A percentile compares a stretch with the other conserved stretches of the same genome.
Evolutionary conservation across 1,284 basidiomycete genomes (phyloP).

Genomic region (Cutaneotrichosporon cutaneum): DNA sequence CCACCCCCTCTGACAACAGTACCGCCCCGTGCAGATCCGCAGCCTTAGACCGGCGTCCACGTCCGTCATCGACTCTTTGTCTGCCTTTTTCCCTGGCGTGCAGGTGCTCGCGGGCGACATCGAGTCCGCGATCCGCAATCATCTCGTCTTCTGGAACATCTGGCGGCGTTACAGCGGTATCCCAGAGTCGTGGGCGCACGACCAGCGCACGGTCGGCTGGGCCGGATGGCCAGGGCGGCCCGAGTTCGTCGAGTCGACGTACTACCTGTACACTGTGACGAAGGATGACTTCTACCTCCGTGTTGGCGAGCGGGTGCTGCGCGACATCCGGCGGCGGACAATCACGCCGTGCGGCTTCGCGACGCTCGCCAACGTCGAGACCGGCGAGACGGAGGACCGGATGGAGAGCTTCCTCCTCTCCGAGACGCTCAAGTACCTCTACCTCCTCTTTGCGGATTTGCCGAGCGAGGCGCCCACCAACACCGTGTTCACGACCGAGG

Average conservation of each 20-base stretch:
- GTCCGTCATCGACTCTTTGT: conserved; percentile 52
- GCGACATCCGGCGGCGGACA: conserved; percentile 69
- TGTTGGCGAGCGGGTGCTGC: conserved; percentile 77
- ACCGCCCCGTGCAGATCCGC: conserved; percentile 39
- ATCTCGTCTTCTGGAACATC: conserved; percentile 82
- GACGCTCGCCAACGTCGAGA: conserved; percentile 73
- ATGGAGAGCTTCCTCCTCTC: conserved; percentile 93
- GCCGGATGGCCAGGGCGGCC: conserved; percentile 78
- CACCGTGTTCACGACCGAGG: conserved; percentile 88
- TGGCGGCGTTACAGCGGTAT: conserved; percentile 81
- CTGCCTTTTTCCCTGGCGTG: conserved; percentile 55
- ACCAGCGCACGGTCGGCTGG: conserved; percentile 68
- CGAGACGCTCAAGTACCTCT: conserved; percentile 91
- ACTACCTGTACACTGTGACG: conserved; percentile 89
- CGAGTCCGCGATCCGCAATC: conserved; percentile 80
- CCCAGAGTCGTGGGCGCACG: conserved; percentile 85
- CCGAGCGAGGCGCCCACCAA: conserved; percentile 44
- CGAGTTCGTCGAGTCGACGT: conserved; percentile 91
- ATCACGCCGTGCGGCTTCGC: conserved; percentile 82
- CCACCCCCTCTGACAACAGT: conserved; percentile 31
- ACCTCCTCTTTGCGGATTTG: conserved; percentile 76
- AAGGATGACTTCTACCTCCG: conserved; percentile 86
- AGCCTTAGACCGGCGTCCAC: conserved; percentile 32
- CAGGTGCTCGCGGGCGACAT: conserved; percentile 87
- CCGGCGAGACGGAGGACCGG: conserved; percentile 71